Evolutionary conservation across 2,329 filamentous ascomycete genomes (phyloP).

Genomic region (Davidsoniella eucalypti): DNA sequence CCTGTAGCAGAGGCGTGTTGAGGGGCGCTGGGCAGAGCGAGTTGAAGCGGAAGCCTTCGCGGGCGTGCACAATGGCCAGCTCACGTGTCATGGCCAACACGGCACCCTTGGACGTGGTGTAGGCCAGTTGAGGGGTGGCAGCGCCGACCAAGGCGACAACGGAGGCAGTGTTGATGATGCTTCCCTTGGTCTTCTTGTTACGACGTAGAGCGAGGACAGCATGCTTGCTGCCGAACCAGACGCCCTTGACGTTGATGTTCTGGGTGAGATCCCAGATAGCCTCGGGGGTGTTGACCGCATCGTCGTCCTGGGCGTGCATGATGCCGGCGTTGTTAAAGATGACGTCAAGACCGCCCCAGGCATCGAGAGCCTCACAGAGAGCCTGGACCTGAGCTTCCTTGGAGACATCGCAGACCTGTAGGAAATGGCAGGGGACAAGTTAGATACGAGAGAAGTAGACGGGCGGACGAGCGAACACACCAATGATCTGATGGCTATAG

Average conservation of each 20-base stretch:
- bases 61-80: constrained; percentile 78
- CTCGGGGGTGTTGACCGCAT: constrained; percentile 71
- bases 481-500: background rate
- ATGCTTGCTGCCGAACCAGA: constrained; percentile 94
- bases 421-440: background rate
- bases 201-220: constrained; percentile 64
- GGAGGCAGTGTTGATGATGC: constrained; percentile 83
- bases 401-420: constrained; percentile 52
- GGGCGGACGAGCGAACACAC: background rate
- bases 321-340: constrained; percentile 98
- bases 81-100: constrained; percentile 82
- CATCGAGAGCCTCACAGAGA: constrained; percentile 57
- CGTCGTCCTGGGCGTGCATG: constrained; percentile 73
- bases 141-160: constrained; percentile 77
- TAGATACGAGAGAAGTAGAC: background rate
- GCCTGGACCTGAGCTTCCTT: constrained; percentile 66
- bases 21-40: constrained; percentile 76
- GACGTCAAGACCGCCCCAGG: constrained; percentile 76
- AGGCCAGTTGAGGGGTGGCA: constrained; percentile 77
- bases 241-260: constrained; percentile 90
- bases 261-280: constrained; percentile 90
- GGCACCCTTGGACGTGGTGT: constrained; percentile 87
- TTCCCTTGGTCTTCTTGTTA: constrained; percentile 61
- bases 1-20: constrained; percentile 68
- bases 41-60: constrained; percentile 82